Base-by-base conservation (phyloP, 148 eudicot species). In the Gaultheria prostrata region DNA sequence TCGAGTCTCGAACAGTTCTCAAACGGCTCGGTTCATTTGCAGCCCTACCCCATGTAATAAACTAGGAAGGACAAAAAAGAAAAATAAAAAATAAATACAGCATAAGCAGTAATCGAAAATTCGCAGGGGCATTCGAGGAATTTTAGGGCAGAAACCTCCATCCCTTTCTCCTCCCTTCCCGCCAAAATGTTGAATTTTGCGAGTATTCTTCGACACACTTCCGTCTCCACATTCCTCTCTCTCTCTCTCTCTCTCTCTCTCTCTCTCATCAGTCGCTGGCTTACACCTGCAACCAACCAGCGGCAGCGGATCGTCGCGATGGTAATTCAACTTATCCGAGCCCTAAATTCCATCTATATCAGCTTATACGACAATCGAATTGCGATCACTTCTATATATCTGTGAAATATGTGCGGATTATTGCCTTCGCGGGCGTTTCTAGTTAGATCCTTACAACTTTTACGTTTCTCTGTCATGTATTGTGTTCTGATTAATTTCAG, bases 141-240 rank as follows among this genome's bases (percentile, higher is more conserved):
- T 67, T 13, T 67, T 15, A 28, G 72, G 35, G 4, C 20, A 3
- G 35, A 14, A 4, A 12, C 28, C 26, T 35, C 39, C 35, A 4
- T 28, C 20, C 35, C 8, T 12, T 9, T 30, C 11, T 8, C 26
- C 35, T 77, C 81, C 85, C 26, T 67, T 77, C 81, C 85, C 85
- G 82, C 85, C 82, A 50, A 84, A 78, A 67, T 15, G 39, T 30
- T 30, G 43, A 48, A 65, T 67, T 21, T 35, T 71, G 84, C 48
- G 76, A 78, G 28, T 21, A 81, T 8, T 77, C 78, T 72, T 69
- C 30, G n/a, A 51, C 78, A 67, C 82, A 51, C 43, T 28, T 28
- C 72, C 72, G 15, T 24, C 70, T 24, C 70, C 70, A 6, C 70
- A 0, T 8, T 4, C 18, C 30, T 61, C 67, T n/a, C 67, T 21